Evolutionary conservation across 2,329 filamentous ascomycete species (phyloP).

Genomic region (Chrysoporthe deuterocubensis): DNA sequence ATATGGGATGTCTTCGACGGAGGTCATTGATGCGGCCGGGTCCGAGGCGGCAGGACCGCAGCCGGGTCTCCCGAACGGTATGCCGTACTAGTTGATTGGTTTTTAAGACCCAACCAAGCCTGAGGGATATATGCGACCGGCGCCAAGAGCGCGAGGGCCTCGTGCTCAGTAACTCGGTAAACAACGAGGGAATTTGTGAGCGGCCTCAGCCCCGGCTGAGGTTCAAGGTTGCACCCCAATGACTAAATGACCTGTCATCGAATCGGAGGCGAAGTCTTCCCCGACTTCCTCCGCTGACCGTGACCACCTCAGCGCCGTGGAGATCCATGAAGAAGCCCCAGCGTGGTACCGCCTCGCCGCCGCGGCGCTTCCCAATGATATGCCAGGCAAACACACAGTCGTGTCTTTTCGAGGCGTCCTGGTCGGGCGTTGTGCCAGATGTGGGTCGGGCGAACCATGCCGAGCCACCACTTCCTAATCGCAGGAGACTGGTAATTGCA

Average conservation of each 20-base stretch:
- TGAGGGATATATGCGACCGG: neutral
- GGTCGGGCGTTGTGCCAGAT: slow-evolving; percentile 1
- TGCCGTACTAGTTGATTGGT: no score
- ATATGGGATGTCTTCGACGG: neutral
- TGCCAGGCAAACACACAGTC: slow-evolving; percentile 18
- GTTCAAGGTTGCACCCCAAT: neutral
- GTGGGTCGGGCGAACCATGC: neutral
- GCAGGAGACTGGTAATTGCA: neutral
- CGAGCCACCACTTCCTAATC: neutral
- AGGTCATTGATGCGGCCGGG: neutral
- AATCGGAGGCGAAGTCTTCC: neutral
- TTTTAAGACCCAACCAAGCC: neutral
- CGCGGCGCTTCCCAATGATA: neutral
- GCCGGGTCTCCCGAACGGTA: neutral
- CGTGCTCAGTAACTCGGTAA: neutral
- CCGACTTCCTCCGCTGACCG: neutral
- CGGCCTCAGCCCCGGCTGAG: neutral
- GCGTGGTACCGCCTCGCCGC: neutral
- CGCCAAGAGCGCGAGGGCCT: neutral
- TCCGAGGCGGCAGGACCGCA: neutral
- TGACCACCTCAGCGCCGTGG: neutral
- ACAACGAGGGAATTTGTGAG: neutral
- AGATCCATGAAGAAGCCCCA: neutral
- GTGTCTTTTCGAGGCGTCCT: slow-evolving; percentile 13
- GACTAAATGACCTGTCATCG: neutral